phyloP scores from a whole-genome alignment of 768 basidiomycete genomes.

The Macrolepiota albuminosa region DNA sequence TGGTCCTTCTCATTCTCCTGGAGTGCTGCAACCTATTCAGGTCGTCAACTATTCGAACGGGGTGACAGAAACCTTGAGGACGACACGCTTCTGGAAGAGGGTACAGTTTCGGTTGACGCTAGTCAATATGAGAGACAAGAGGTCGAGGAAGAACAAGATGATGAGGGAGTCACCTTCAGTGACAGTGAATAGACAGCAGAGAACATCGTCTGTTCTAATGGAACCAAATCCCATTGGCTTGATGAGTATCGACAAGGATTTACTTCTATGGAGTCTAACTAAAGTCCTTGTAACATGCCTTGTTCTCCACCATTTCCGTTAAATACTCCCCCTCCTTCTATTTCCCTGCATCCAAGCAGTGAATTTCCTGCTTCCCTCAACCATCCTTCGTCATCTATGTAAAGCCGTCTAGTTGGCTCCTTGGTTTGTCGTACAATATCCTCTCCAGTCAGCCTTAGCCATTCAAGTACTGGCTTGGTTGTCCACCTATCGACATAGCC shows the following conservation, averaged over 20 bases:
- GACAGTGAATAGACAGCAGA: constrained; percentile 67
- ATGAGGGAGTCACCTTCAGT: constrained; percentile 69
- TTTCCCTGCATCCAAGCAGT: constrained; percentile 52
- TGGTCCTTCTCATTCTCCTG: background rate
- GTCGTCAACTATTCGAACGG: constrained; percentile 89
- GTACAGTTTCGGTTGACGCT: constrained; percentile 79
- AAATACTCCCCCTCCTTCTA: constrained; percentile 49
- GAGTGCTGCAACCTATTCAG: constrained; percentile 34
- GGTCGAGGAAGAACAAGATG: constrained; percentile 61
- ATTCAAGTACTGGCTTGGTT: constrained; percentile 67
- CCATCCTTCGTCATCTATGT: constrained; percentile 52
- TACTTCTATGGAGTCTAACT: constrained; percentile 15
- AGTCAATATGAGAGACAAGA: constrained; percentile 80
- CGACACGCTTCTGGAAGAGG: constrained; percentile 79
- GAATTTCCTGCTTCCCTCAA: constrained; percentile 53
- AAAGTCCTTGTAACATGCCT: constrained; percentile 61
- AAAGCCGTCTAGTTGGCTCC: constrained; percentile 27
- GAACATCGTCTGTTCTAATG: background rate
- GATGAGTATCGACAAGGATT: background rate
- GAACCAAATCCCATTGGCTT: background rate
- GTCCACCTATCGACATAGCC: constrained; percentile 54
- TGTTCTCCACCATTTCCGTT: constrained; percentile 48
- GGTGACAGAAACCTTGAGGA: constrained; percentile 72
- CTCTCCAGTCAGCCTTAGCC: constrained; percentile 56
- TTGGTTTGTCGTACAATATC: constrained; percentile 36